Base-by-base conservation (phyloP, 768 basidiomycete species). In the Trametes punicea region DNA sequence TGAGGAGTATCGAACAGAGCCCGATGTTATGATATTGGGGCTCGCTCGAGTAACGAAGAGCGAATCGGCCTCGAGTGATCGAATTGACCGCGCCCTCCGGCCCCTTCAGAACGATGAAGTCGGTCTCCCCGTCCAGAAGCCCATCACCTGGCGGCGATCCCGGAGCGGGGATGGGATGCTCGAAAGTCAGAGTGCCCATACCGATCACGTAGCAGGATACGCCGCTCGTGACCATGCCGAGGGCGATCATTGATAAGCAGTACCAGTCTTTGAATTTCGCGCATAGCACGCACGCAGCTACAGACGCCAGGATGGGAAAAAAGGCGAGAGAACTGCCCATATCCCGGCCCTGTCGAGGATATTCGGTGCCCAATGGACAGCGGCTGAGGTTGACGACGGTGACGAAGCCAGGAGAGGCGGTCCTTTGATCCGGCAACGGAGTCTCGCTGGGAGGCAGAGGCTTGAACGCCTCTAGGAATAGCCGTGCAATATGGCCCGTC, bases 401-500 rank as follows among this genome's bases (percentile, higher is more conserved):
- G n/a, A 54, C 52, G 18, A 16, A 29, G 2, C 52, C 34, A 6
- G 52, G 44, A 8, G 42, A 26, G 42, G 33, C 46, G 18, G 33
- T 36, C 33, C 21, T 31, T 16, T 40, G 51, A 5, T 9, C 20
- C 3, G 34, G 34, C 1, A 8, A 13, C 2, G n/a, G 34, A 9
- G 11, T 15, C 29, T 20, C 16, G 11, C 3, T 11, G 13, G 15
- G 16, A 2, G 2, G 7, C 33, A 45, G 5, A 6, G 42, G 33
- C 26, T 49, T 54, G 47, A 51, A 59, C 16, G 42, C 46, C 20
- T 59, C 46, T 13, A 39, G 10, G 34, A 59, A 59, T 9, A 59
- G 40, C 40, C 38, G 38, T 6, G 51, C 57, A 25, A 54, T 21
- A 36, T 59, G 57, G 26, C 52, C 52, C 6, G 57, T 59, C 47